Conservation (phyloP, 2,329 filamentous ascomycete species). For the Aspergillus spinulosporus region DNA sequence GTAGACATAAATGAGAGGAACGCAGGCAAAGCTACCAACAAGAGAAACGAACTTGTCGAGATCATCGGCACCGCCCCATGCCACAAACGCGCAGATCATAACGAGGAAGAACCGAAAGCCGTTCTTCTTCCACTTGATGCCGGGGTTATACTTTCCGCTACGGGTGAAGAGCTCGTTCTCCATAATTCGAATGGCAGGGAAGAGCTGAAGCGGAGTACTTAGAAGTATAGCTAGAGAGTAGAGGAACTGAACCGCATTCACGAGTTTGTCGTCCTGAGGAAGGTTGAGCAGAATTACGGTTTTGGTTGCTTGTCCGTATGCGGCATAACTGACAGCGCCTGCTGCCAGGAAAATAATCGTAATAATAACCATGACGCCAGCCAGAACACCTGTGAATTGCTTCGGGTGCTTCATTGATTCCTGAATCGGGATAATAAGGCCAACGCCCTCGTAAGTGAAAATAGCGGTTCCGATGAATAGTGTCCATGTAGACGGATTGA, state of each 20-base stretch:
- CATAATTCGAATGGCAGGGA: slow-evolving; percentile 94
- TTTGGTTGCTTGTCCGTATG: slow-evolving; percentile 91
- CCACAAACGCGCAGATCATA: slow-evolving; percentile 78
- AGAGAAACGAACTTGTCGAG: slow-evolving; percentile 96
- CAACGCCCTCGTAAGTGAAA: slow-evolving; percentile 98
- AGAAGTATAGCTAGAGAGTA: slow-evolving; percentile 98
- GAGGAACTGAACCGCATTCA: slow-evolving; percentile 93
- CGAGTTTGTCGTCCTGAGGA: slow-evolving; percentile 90
- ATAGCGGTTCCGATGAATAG: slow-evolving; percentile 98
- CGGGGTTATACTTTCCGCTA: slow-evolving; percentile 96
- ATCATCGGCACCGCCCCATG: slow-evolving; percentile 89
- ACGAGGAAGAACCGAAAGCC: slow-evolving; percentile 92
- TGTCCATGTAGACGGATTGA: slow-evolving; percentile 92
- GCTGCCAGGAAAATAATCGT: slow-evolving; percentile 87
- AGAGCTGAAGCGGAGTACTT: slow-evolving; percentile 93
- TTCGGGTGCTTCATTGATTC: slow-evolving; percentile 90
- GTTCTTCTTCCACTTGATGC: slow-evolving; percentile 99
- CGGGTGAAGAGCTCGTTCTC: slow-evolving; percentile 91
- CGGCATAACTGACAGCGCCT: slow-evolving; percentile 91
- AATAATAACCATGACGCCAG: slow-evolving; percentile 91
- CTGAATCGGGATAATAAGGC: slow-evolving; percentile 96
- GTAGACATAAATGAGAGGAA: slow-evolving; percentile 95
- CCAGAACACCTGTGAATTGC: slow-evolving; percentile 87
- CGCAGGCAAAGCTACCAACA: slow-evolving; percentile 96
- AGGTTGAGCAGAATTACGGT: slow-evolving; percentile 96